These are phyloP conservation scores for Gloeophyllum trabeum DNA, from an alignment of 768 basidiomycete genomes.

Conservation along the genomic window DNA sequence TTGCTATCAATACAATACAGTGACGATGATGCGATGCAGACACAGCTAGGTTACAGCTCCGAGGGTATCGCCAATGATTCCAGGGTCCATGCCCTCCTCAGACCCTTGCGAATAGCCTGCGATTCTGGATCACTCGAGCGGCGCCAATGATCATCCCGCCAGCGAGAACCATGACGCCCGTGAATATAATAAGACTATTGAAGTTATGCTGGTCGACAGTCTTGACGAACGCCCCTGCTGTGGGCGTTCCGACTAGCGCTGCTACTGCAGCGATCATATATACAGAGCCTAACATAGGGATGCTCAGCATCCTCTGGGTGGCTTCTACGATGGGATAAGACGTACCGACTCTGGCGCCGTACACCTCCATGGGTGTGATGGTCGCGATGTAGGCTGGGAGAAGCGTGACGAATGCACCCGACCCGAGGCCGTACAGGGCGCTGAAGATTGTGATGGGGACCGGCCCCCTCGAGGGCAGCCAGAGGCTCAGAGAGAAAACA, in stretches of 20 bases:
- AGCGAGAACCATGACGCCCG: constrained; percentile 14
- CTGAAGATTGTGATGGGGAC: constrained; percentile 16
- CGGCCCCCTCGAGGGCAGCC: constrained; percentile 15
- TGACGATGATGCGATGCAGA: no score
- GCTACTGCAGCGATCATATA: constrained; percentile 19
- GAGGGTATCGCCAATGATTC: no score
- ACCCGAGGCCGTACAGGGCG: constrained; percentile 18
- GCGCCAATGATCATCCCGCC: no score
- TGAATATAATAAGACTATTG: constrained; percentile 18
- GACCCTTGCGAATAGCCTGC: no score
- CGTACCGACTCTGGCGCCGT: constrained; percentile 18
- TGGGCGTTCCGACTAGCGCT: constrained; percentile 20
- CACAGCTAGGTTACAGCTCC: no score
- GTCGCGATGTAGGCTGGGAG: constrained; percentile 19
- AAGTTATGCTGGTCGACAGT: constrained; percentile 13
- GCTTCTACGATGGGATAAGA: no score
- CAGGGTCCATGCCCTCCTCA: no score
- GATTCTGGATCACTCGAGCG: no score
- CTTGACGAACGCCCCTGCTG: constrained; percentile 19
- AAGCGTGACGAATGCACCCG: constrained; percentile 19
- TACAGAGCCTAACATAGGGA: constrained; percentile 12
- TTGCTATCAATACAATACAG: no score
- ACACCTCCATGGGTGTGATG: constrained; percentile 17
- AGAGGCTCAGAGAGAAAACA: constrained; percentile 15
- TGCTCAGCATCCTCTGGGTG: background rate